These are phyloP conservation scores for Huiozyma naganishii DNA, from an alignment of 805 yeast genomes.

Conservation along the genomic window DNA sequence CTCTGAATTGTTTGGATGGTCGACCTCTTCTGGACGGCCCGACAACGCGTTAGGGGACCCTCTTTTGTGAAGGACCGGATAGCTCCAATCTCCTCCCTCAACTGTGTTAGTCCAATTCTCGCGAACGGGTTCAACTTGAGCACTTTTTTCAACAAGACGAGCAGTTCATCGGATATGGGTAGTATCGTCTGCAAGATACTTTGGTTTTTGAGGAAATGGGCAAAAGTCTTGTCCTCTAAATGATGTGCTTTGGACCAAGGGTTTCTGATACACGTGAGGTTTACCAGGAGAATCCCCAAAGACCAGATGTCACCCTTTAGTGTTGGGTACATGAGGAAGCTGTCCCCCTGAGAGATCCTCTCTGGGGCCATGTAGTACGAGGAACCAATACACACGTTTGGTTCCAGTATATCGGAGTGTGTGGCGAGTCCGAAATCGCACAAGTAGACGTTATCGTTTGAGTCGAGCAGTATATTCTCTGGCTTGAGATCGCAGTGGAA, in stretches of 20 bases:
- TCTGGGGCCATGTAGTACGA: constrained; percentile 93
- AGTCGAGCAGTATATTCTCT: constrained; percentile 71
- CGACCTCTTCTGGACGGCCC: background rate
- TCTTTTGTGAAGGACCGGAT: constrained; percentile 19
- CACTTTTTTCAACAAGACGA: constrained; percentile 34
- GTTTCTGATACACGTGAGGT: constrained; percentile 71
- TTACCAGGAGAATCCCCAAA: constrained; percentile 67
- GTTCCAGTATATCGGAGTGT: constrained; percentile 42
- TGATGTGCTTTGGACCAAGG: constrained; percentile 82
- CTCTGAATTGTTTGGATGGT: too few species aligned
- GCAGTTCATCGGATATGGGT: constrained; percentile 61
- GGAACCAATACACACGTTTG: constrained; percentile 75
- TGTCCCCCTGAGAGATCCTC: constrained; percentile 30
- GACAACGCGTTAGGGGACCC: constrained; percentile 17
- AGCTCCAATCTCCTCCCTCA: constrained; percentile 16
- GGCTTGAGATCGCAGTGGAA: constrained; percentile 95
- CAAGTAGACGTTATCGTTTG: constrained; percentile 48
- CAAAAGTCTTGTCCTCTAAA: constrained; percentile 50
- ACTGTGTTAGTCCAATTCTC: constrained; percentile 18
- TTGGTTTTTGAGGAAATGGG: constrained; percentile 47
- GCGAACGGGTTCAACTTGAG: constrained; percentile 26
- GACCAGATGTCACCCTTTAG: constrained; percentile 82
- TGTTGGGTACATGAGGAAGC: constrained; percentile 38
- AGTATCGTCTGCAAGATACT: constrained; percentile 51
- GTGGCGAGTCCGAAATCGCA: constrained; percentile 89